phyloP scores from a whole-genome alignment of 1,284 basidiomycete genomes.

The Heterobasidion parviporum region DNA sequence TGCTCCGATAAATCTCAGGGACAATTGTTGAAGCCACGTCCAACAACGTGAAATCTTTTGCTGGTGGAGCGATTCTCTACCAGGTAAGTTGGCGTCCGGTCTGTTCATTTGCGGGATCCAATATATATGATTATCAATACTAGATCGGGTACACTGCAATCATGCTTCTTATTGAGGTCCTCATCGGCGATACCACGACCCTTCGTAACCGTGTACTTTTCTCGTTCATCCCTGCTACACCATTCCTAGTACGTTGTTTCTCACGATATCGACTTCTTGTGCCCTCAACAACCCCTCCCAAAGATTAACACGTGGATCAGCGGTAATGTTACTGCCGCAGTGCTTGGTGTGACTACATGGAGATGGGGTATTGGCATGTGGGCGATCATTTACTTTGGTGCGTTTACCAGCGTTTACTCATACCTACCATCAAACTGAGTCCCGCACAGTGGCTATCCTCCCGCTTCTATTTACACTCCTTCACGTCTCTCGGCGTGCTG shows the following conservation, averaged over 20 bases:
- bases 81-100: not conserved
- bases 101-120: too few species aligned
- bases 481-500: not conserved
- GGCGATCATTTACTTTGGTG: not conserved
- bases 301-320: not conserved
- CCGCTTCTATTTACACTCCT: not conserved
- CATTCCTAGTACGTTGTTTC: not conserved
- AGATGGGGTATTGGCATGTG: not conserved
- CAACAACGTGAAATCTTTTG: not conserved
- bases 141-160: not conserved
- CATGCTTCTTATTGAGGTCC: not conserved
- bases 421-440: not conserved
- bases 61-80: not conserved
- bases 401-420: not conserved
- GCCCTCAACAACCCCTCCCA: not conserved
- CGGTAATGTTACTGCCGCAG: not conserved
- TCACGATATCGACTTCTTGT: too few species aligned
- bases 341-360: not conserved
- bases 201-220: not conserved
- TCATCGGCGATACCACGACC: not conserved
- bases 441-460: not conserved
- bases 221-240: not conserved
- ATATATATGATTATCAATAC: too few species aligned
- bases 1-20: not conserved
- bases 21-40: not conserved